These are phyloP conservation scores for Rhizopogon sp. DNA, from an alignment of 768 basidiomycete species.

Conservation along the genomic window DNA sequence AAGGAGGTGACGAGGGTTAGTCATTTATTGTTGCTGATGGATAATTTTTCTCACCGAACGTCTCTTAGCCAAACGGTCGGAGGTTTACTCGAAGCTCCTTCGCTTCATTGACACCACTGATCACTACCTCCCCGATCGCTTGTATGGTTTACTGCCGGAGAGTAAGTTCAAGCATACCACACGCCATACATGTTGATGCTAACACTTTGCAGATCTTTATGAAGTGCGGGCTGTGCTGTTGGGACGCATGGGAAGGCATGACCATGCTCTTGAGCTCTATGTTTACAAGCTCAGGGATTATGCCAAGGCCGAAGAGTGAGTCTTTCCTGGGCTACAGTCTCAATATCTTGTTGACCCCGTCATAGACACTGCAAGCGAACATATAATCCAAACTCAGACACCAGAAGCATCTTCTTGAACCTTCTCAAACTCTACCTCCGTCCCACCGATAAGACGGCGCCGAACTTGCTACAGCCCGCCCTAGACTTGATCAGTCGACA, in stretches of 20 bases:
- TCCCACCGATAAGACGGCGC: constrained; percentile 47
- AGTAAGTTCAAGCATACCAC: constrained; percentile 39
- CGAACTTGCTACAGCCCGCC: constrained; percentile 72
- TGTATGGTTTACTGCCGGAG: constrained; percentile 81
- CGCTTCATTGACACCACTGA: constrained; percentile 69
- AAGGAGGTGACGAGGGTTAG: constrained; percentile 53
- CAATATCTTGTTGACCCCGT: background rate
- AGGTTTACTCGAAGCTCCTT: constrained; percentile 66
- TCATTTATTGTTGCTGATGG: background rate
- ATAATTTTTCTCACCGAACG: constrained; percentile 3
- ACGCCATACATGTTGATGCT: background rate
- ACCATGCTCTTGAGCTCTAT: constrained; percentile 92
- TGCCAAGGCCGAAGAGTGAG: constrained; percentile 84
- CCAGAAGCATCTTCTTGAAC: constrained; percentile 69
- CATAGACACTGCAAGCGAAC: constrained; percentile 85
- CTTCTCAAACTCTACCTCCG: constrained; percentile 86
- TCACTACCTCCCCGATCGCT: constrained; percentile 68
- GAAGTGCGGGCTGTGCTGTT: constrained; percentile 91
- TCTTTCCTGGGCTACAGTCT: background rate
- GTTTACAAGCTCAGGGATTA: constrained; percentile 84
- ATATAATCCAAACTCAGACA: constrained; percentile 54
- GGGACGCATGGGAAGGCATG: constrained; percentile 86
- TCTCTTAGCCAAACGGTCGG: constrained; percentile 39
- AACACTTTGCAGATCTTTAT: constrained; percentile 56
- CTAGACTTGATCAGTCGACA: constrained; percentile 85